Evolutionary conservation across 1,139 yeast species (phyloP).

Genomic region (Taphrina deformans): DNA sequence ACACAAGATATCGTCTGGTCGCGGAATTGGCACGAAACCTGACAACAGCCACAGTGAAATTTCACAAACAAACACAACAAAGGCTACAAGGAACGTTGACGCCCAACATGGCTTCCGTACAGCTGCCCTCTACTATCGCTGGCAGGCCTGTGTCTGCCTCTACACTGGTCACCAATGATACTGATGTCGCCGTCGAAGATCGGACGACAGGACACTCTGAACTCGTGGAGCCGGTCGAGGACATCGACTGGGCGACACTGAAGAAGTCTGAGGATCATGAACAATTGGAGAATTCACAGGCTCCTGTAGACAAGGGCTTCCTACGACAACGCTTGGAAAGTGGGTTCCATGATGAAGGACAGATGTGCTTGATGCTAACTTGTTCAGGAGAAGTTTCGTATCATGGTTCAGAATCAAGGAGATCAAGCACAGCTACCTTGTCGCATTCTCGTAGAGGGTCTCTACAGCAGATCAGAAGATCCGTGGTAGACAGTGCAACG

Average conservation of each 20-base stretch:
- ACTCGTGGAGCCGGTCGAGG: background rate
- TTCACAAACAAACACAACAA: background rate
- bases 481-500: slow-evolving; percentile 26
- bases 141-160: background rate
- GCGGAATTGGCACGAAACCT: background rate
- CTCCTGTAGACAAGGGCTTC: slow-evolving; percentile 14
- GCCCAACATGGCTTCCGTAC: slow-evolving; percentile 1
- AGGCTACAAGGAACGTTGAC: background rate
- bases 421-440: background rate
- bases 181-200: background rate
- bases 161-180: background rate
- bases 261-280: slow-evolving; percentile 12
- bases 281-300: background rate
- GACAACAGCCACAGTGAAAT: background rate
- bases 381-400: slow-evolving; percentile 1
- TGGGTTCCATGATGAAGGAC: background rate
- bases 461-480: slow-evolving; percentile 23
- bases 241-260: slow-evolving; percentile 14
- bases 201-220: background rate
- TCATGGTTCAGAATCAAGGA: slow-evolving; percentile 1
- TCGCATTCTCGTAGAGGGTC: slow-evolving; percentile 12
- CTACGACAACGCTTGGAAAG: slow-evolving; percentile 5
- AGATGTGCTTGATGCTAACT: too few relatives aligned
- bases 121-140: background rate
- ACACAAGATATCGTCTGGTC: background rate